Percentiles rank a stretch among this genome's conserved stretches.
These are phyloP conservation scores for Psilocybe tampanensis DNA, from an alignment of 768 basidiomycete species.

Conservation along the genomic window DNA sequence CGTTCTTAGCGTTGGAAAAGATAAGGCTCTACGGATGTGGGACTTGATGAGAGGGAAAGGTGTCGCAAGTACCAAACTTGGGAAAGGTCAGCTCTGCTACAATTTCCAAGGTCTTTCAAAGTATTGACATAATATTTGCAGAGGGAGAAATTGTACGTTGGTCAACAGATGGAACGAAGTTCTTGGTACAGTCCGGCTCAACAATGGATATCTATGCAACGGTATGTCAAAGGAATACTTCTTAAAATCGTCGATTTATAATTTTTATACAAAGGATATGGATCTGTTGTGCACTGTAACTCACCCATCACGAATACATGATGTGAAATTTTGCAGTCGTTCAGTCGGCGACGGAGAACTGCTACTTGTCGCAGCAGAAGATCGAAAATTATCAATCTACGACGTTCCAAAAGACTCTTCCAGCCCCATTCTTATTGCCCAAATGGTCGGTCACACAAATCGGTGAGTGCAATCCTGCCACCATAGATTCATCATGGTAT, in stretches of 20 bases:
- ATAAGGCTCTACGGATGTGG: slow-evolving; percentile 94
- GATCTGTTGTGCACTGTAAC: slow-evolving; percentile 67
- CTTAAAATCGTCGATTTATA: background rate
- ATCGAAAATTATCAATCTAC: slow-evolving; percentile 85
- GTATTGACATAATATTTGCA: slow-evolving; percentile 27
- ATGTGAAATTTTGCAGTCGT: slow-evolving; percentile 72
- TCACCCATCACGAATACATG: slow-evolving; percentile 85
- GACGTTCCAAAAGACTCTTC: slow-evolving; percentile 50
- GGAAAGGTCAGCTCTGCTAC: slow-evolving; percentile 61
- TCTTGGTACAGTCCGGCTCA: slow-evolving; percentile 77
- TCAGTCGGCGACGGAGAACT: slow-evolving; percentile 62
- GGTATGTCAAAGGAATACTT: slow-evolving; percentile 36
- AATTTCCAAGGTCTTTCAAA: background rate
- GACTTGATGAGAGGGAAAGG: slow-evolving; percentile 96
- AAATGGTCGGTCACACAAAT: slow-evolving; percentile 81
- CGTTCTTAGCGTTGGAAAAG: slow-evolving; percentile 88
- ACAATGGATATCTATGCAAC: slow-evolving; percentile 85
- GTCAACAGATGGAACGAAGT: slow-evolving; percentile 75
- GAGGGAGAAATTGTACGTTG: slow-evolving; percentile 95
- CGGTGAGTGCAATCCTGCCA: slow-evolving; percentile 53
- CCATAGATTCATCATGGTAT: background rate
- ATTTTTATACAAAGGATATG: slow-evolving; percentile 63
- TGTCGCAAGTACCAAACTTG: slow-evolving; percentile 85
- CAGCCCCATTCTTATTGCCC: slow-evolving; percentile 63
- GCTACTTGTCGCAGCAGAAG: slow-evolving; percentile 85